These are phyloP conservation scores for Amorphotheca resinae DNA, from an alignment of 495 filamentous ascomycete genomes.

Conservation along the genomic window DNA sequence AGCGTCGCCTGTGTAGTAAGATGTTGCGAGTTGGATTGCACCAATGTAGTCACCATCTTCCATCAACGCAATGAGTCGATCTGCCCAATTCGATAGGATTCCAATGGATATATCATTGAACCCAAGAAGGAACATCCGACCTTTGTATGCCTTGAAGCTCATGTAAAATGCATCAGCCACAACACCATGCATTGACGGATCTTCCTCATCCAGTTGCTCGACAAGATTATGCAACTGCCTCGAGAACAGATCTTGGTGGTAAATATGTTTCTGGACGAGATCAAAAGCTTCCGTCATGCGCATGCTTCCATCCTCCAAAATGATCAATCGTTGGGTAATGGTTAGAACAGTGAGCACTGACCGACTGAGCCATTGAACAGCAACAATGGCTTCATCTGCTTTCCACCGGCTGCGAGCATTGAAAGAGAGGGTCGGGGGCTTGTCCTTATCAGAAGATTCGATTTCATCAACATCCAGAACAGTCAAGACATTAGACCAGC, in stretches of 20 bases:
- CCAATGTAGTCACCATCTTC: conserved; percentile 87
- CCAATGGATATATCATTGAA: conserved; percentile 84
- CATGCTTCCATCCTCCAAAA: conserved; percentile 81
- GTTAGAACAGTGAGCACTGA: conserved; percentile 87
- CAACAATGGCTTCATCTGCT: conserved; percentile 89
- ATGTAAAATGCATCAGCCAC: conserved; percentile 96
- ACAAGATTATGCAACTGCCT: conserved; percentile 71
- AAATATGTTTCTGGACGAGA: conserved; percentile 81
- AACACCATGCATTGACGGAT: conserved; percentile 83
- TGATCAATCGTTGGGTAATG: conserved; percentile 82
- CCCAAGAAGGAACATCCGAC: conserved; percentile 80
- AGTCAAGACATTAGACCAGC: conserved; percentile 93
- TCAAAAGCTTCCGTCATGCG: conserved; percentile 89
- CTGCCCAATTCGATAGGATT: conserved; percentile 94
- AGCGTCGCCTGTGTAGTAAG: conserved; percentile 77
- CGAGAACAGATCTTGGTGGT: conserved; percentile 80
- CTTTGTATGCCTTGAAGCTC: conserved; percentile 93
- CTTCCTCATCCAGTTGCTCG: conserved; percentile 78
- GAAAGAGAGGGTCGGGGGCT: conserved; percentile 68
- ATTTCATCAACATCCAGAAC: conserved; percentile 75
- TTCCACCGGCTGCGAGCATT: conserved; percentile 79
- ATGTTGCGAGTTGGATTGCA: conserved; percentile 79
- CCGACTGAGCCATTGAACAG: conserved; percentile 90
- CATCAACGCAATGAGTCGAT: conserved; percentile 89
- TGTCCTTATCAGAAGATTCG: conserved; percentile 51